phyloP scores from a whole-genome alignment of 768 basidiomycete genomes.

The Naganishia onofrii region DNA sequence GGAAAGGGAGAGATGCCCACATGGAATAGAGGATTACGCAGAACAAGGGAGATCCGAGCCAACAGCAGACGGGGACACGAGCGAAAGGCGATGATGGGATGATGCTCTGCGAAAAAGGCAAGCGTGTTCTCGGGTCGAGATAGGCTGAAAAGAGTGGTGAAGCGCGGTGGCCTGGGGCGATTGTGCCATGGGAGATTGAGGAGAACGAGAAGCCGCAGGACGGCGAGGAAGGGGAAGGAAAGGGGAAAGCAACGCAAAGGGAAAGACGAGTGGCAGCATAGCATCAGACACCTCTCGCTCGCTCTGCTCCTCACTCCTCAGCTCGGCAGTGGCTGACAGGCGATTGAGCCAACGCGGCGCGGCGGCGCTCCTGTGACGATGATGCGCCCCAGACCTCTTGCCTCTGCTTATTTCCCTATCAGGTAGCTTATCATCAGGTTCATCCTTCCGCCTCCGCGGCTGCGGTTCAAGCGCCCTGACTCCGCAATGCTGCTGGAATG shows the following conservation, averaged over 20 bases:
- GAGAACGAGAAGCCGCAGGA: constrained; percentile 10
- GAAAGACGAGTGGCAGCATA: not conserved
- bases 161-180: not conserved
- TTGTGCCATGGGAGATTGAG: not conserved
- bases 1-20: constrained; percentile 9
- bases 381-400: not conserved
- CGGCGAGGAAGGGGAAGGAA: constrained; percentile 19
- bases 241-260: not conserved
- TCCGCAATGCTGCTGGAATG: constrained; percentile 2
- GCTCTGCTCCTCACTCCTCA: not conserved
- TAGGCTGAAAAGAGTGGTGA: constrained; percentile 20
- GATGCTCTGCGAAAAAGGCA: not conserved
- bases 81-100: not conserved
- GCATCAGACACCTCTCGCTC: not conserved
- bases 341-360: not conserved
- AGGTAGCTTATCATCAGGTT: too few relatives aligned
- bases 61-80: not conserved
- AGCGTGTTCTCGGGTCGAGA: constrained; percentile 6
- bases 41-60: not conserved
- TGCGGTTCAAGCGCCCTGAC: not conserved
- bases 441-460: not conserved
- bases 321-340: not conserved
- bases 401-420: not conserved
- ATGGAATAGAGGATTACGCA: constrained; percentile 3
- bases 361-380: not conserved